A percentile compares a stretch with the other conserved stretches of the same genome.
phyloP scores from a whole-genome alignment of 2,329 filamentous ascomycete species.

The Aspergillus sp. region DNA sequence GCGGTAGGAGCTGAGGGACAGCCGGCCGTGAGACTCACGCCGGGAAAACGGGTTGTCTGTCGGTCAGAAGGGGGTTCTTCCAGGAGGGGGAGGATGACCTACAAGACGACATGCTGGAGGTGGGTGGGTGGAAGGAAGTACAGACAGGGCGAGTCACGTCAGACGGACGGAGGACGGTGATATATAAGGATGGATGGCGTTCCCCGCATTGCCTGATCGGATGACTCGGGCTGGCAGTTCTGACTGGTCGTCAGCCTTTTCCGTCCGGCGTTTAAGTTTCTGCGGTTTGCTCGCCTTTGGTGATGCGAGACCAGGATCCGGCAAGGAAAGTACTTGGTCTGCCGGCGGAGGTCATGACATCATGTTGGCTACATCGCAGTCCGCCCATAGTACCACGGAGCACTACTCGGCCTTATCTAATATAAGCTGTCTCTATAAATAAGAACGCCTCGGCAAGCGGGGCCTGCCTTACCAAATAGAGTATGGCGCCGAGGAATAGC shows the following conservation, averaged over 20 bases:
- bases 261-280: background rate
- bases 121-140: background rate
- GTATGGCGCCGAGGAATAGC: too few relatives aligned
- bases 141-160: background rate
- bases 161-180: background rate
- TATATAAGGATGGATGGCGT: background rate
- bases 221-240: background rate
- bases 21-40: conserved; percentile 62
- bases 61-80: background rate
- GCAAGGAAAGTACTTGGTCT: background rate
- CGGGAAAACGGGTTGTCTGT: conserved; percentile 67
- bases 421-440: too few relatives aligned
- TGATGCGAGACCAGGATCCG: too few relatives aligned
- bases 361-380: background rate
- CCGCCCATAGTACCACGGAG: too few relatives aligned
- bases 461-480: too few relatives aligned
- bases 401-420: too few relatives aligned
- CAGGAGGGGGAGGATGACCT: background rate
- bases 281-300: too few relatives aligned
- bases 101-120: conserved; percentile 9
- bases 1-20: conserved; percentile 69
- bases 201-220: conserved; percentile 11
- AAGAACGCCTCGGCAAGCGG: too few relatives aligned
- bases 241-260: background rate
- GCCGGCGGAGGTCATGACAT: conserved; percentile 1